phyloP scores from a whole-genome alignment of 2,329 filamentous ascomycete genomes.

The Hymenoscyphus salicellus region DNA sequence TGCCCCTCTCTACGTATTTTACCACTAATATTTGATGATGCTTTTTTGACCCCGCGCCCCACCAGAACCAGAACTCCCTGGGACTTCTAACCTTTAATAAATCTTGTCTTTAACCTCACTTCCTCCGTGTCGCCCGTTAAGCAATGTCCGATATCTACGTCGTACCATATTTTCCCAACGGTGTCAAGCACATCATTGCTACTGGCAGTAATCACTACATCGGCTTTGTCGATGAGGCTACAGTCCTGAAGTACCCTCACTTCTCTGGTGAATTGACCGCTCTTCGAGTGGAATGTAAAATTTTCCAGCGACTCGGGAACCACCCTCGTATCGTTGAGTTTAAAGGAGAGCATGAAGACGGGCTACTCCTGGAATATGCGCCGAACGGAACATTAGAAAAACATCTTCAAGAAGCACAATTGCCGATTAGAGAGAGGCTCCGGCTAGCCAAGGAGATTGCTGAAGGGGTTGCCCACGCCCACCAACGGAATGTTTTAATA shows the following conservation, averaged over 20 bases:
- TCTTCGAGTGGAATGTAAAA: background rate
- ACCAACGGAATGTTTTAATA: conserved; percentile 12
- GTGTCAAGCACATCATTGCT: background rate
- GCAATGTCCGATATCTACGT: background rate
- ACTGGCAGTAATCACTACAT: background rate
- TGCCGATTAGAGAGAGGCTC: conserved; percentile 7
- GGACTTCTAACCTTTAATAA: no score
- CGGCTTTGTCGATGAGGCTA: background rate
- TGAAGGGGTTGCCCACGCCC: conserved; percentile 15
- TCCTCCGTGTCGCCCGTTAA: no score
- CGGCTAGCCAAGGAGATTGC: conserved; percentile 9
- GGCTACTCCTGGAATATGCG: conserved; percentile 15
- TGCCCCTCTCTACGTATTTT: no score
- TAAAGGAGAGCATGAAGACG: conserved; percentile 11
- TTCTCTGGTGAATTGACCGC: background rate
- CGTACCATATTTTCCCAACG: conserved; percentile 1
- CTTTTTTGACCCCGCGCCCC: no score
- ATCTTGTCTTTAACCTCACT: no score
- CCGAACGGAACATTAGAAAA: conserved; percentile 12
- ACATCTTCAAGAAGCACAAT: conserved; percentile 4
- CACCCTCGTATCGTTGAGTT: conserved; percentile 15
- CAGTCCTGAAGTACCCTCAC: conserved; percentile 1
- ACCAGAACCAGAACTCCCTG: no score
- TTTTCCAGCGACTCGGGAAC: background rate
- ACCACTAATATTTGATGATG: no score